Evolutionary conservation across 78 protist genomes (phyloP).

Genomic region (Tieghemostelium lacteum): DNA sequence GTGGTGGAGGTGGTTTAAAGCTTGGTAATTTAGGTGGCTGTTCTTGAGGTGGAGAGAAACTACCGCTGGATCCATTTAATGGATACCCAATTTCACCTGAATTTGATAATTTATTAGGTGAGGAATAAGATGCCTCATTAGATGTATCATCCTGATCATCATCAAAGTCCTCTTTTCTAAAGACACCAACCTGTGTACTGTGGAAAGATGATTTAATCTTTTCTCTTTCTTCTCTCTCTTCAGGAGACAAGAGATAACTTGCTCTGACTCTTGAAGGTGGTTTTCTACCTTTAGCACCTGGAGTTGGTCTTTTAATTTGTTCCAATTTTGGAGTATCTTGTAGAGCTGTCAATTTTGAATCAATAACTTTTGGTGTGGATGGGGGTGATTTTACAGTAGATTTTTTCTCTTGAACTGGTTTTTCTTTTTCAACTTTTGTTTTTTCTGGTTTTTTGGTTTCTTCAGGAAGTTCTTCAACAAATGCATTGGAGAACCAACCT

Average conservation of each 20-base stretch:
- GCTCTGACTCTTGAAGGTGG: slow-evolving; percentile 68
- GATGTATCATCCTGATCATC: background rate
- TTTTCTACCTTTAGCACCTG: slow-evolving; percentile 67
- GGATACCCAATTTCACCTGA: background rate
- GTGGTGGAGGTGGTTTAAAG: background rate
- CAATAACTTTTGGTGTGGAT: slow-evolving; percentile 3
- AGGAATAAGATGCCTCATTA: background rate
- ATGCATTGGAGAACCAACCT: slow-evolving; percentile 71
- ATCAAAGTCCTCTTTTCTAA: background rate
- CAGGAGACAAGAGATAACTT: slow-evolving; percentile 30
- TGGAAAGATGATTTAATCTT: slow-evolving; percentile 24
- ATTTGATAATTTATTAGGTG: background rate
- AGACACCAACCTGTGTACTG: background rate
- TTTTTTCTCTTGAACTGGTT: background rate
- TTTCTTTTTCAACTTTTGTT: background rate
- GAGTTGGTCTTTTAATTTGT: slow-evolving; percentile 34
- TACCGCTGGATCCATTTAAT: background rate
- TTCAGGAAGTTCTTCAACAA: slow-evolving; percentile 59
- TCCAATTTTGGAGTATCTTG: slow-evolving; percentile 62
- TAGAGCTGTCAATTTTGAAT: slow-evolving; percentile 18
- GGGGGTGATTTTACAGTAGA: background rate
- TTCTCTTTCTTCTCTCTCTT: slow-evolving; percentile 59
- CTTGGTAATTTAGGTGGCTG: background rate
- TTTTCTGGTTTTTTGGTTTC: background rate
- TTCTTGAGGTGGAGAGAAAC: background rate